Evolutionary conservation across 768 basidiomycete species (phyloP).

Genomic region (Macrolepiota fuliginosa): DNA sequence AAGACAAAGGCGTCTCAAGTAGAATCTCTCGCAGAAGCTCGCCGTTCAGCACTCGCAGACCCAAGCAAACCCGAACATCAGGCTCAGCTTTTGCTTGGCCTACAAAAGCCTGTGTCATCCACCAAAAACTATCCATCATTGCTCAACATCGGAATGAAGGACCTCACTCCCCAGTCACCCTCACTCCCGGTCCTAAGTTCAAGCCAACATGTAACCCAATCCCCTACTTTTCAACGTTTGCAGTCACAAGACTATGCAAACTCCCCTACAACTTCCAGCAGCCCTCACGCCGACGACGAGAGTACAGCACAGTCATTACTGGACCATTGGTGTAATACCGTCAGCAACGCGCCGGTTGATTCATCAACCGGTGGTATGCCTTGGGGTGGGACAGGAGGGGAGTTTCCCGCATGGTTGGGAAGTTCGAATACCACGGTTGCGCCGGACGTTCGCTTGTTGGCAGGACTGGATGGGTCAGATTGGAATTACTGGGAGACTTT

Average conservation of each 20-base stretch:
- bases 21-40: constrained; percentile 32
- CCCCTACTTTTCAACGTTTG: constrained; percentile 60
- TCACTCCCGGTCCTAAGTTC: constrained; percentile 24
- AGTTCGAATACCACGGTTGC: constrained; percentile 37
- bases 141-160: constrained; percentile 13
- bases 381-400: constrained; percentile 60
- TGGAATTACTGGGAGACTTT: constrained; percentile 82
- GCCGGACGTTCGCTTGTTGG: constrained; percentile 43
- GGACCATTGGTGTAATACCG: constrained; percentile 84
- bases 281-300: constrained; percentile 73
- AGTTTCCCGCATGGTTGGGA: constrained; percentile 60
- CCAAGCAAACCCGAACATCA: constrained; percentile 38
- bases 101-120: constrained; percentile 40
- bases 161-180: constrained; percentile 28
- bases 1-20: constrained; percentile 64
- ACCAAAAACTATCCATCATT: constrained; percentile 29
- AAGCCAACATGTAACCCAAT: constrained; percentile 31
- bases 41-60: constrained; percentile 23
- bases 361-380: constrained; percentile 47
- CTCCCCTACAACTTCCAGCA: constrained; percentile 66
- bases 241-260: constrained; percentile 54
- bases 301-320: constrained; percentile 73
- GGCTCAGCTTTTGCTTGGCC: constrained; percentile 48
- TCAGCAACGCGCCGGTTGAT: constrained; percentile 64
- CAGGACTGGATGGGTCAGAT: constrained; percentile 61